phyloP scores from a whole-genome alignment of 2,329 filamentous ascomycete genomes.

The Didymella segeticola region DNA sequence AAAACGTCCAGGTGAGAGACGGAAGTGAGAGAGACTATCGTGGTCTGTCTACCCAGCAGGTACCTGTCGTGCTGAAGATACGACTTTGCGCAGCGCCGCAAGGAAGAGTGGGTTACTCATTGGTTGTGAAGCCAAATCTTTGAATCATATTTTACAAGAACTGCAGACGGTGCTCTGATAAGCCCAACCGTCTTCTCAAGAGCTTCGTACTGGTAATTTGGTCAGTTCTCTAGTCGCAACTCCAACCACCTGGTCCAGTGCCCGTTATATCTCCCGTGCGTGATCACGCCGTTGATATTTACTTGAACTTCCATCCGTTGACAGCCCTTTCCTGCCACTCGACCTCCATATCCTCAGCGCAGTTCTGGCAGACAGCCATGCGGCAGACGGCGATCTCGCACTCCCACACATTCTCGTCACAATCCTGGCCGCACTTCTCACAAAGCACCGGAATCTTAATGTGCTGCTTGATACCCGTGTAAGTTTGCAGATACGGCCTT shows the following conservation, averaged over 20 bases:
- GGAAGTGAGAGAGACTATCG: background rate
- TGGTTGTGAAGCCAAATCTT: too few species aligned
- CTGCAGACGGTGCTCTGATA: too few species aligned
- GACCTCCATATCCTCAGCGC: slow-evolving; percentile 26
- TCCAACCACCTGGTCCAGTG: too few species aligned
- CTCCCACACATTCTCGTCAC: slow-evolving; percentile 27
- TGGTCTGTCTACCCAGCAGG: too few species aligned
- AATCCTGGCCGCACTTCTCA: slow-evolving; percentile 25
- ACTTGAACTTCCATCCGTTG: slow-evolving; percentile 16
- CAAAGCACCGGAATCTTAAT: slow-evolving; percentile 28
- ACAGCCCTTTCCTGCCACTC: slow-evolving; percentile 23
- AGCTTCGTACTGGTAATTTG: too few species aligned
- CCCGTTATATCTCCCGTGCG: too few species aligned
- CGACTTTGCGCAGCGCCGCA: too few species aligned
- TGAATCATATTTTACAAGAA: too few species aligned
- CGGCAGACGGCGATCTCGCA: slow-evolving; percentile 30
- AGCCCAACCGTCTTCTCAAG: too few species aligned
- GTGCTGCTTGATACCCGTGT: slow-evolving; percentile 20
- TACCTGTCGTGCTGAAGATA: too few species aligned
- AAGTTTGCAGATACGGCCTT: slow-evolving; percentile 22
- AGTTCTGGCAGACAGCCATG: slow-evolving; percentile 25
- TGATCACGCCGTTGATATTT: background rate
- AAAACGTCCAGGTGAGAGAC: background rate
- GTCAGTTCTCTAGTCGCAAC: too few species aligned
- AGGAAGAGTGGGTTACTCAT: too few species aligned